Evolutionary conservation across 441 rosid genomes (phyloP).

Genomic region (Raphanus hybrid): DNA sequence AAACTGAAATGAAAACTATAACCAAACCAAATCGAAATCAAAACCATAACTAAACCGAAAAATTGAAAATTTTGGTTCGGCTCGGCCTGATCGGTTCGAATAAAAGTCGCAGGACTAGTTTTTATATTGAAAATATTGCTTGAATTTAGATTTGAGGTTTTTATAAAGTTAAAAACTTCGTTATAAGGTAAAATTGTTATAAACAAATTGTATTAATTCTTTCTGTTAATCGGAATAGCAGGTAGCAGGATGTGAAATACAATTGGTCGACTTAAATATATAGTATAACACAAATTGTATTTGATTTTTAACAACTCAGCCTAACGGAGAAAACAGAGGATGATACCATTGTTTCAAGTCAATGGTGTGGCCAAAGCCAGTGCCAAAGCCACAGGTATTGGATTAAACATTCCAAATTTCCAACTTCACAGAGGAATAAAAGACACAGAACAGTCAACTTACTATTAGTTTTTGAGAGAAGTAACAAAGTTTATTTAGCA

Average conservation of each 20-base stretch:
- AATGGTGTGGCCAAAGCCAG: slow-evolving; percentile 32
- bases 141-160: neutral
- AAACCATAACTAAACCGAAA: too few species aligned
- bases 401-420: slow-evolving; percentile 21
- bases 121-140: neutral
- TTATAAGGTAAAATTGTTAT: neutral
- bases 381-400: slow-evolving; percentile 18
- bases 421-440: neutral
- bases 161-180: neutral
- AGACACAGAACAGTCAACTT: slow-evolving; percentile 8
- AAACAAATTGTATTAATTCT: slow-evolving; percentile 4
- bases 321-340: slow-evolving; percentile 36
- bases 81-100: too few species aligned
- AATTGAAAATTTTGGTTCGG: too few species aligned
- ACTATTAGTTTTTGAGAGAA: slow-evolving; percentile 10
- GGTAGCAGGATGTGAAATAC: neutral
- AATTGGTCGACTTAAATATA: slow-evolving; percentile 4
- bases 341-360: slow-evolving; percentile 29
- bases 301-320: slow-evolving; percentile 28
- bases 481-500: slow-evolving; percentile 24
- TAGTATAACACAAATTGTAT: neutral
- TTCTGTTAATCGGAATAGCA: neutral
- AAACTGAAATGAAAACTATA: too few species aligned
- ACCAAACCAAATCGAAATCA: too few species aligned
- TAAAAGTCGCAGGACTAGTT: too few species aligned